Conservation (phyloP, 306 rosid species). For the Clitoria ternatea region DNA sequence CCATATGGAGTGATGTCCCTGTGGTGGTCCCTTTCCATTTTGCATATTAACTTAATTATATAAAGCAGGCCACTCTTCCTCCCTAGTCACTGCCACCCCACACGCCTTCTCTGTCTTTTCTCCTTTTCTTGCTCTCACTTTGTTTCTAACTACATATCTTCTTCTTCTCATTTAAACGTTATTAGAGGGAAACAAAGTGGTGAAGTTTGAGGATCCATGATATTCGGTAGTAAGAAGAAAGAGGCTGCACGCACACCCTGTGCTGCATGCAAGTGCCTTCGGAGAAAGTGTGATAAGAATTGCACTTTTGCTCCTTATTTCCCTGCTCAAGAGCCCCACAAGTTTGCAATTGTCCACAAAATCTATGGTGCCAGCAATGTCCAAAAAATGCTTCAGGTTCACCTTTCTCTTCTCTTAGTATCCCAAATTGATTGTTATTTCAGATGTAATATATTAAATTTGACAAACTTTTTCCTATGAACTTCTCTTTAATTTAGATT, state of each 20-base stretch:
- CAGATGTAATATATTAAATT: too few species aligned
- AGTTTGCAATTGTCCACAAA: constrained; percentile 79
- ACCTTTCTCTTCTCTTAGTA: background rate
- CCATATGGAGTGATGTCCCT: background rate
- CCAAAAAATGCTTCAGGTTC: constrained; percentile 88
- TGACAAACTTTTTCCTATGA: too few species aligned
- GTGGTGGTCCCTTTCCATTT: background rate
- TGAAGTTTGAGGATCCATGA: constrained; percentile 10
- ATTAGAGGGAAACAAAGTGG: background rate
- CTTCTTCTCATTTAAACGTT: background rate
- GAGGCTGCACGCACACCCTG: constrained; percentile 73
- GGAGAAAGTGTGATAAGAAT: constrained; percentile 69
- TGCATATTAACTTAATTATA: background rate
- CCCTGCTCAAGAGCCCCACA: constrained; percentile 73
- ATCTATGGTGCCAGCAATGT: constrained; percentile 89
- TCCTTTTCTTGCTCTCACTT: background rate
- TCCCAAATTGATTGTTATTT: too few species aligned
- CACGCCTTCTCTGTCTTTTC: constrained; percentile 5
- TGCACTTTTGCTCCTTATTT: constrained; percentile 89
- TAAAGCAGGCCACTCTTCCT: constrained; percentile 5
- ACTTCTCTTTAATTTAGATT: too few species aligned
- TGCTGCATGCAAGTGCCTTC: constrained; percentile 78
- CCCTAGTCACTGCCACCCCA: constrained; percentile 13
- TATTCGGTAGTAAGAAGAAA: constrained; percentile 44
- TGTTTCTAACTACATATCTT: background rate